Evolutionary conservation across 164 flowering plant genomes (phyloP).

Genomic region (Berberis vulgaris): DNA sequence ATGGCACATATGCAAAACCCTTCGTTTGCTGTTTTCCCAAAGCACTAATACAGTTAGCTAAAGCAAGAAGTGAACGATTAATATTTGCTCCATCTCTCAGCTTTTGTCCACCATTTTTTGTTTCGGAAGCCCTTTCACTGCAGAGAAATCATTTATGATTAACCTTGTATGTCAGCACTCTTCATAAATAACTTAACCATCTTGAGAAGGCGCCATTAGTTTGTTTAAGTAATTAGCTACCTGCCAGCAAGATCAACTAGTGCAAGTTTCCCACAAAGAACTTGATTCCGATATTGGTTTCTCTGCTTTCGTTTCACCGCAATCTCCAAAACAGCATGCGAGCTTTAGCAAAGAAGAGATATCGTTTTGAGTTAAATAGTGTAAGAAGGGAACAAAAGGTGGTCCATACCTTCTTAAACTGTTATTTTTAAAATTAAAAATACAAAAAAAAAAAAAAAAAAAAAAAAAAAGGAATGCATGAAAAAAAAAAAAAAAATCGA

Average conservation of each 20-base stretch:
- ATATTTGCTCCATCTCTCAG: conserved; percentile 93
- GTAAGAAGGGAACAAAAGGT: not conserved
- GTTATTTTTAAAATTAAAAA: not conserved
- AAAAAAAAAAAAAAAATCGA: too few relatives aligned
- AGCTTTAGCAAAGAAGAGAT: conserved; percentile 26
- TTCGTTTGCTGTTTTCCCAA: conserved; percentile 86
- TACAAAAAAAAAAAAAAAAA: not conserved
- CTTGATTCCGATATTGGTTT: conserved; percentile 57
- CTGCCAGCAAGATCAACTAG: conserved; percentile 96
- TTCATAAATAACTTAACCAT: not conserved
- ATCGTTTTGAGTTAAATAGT: not conserved
- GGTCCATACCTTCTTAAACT: not conserved
- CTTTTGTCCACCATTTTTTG: conserved; percentile 83
- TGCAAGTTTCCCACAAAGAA: conserved; percentile 80
- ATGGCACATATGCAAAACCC: conserved; percentile 96
- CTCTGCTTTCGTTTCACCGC: conserved; percentile 60
- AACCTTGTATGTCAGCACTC: not conserved
- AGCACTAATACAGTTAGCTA: conserved; percentile 94
- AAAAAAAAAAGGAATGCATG: not conserved
- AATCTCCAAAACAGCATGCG: conserved; percentile 92
- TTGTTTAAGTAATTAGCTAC: conserved; percentile 13
- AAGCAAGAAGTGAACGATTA: conserved; percentile 86
- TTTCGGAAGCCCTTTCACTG: conserved; percentile 93
- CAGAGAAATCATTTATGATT: conserved; percentile 10
- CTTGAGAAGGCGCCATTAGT: not conserved